Conservation (phyloP, 129 eudicot species). For the Flaveria bidentis region DNA sequence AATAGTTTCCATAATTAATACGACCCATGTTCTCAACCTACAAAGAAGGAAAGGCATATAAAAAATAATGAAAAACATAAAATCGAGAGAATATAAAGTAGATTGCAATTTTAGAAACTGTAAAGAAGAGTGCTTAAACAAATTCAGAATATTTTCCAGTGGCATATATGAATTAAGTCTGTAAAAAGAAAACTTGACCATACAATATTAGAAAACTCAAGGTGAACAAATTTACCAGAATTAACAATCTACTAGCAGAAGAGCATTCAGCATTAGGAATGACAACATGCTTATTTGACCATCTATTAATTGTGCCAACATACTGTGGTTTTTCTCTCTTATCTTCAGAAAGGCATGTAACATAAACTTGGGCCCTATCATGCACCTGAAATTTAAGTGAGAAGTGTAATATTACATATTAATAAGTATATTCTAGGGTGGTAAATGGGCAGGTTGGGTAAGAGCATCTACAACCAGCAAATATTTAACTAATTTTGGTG, state of each 20-base stretch:
- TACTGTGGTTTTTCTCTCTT: constrained; percentile 52
- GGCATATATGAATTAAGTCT: not conserved
- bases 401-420: constrained; percentile 1
- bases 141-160: not conserved
- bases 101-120: not conserved
- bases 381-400: constrained; percentile 62
- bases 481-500: not conserved
- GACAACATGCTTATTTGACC: constrained; percentile 63
- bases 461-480: not conserved
- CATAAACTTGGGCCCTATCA: constrained; percentile 93
- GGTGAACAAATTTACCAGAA: constrained; percentile 59
- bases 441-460: constrained; percentile 9
- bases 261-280: constrained; percentile 59
- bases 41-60: constrained; percentile 11
- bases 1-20: constrained; percentile 69
- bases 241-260: constrained; percentile 54
- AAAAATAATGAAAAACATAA: not conserved
- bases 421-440: not conserved
- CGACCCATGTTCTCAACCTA: constrained; percentile 99
- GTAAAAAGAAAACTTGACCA: not conserved
- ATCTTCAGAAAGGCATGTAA: constrained; percentile 57
- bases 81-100: constrained; percentile 2
- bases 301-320: constrained; percentile 60
- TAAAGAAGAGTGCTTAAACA: not conserved
- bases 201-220: constrained; percentile 22